Evolutionary conservation across 2,329 filamentous ascomycete genomes (phyloP), one percentile per base, ranked within the genome.

Genomic region (Calonectria pseudoturangicola): DNA sequence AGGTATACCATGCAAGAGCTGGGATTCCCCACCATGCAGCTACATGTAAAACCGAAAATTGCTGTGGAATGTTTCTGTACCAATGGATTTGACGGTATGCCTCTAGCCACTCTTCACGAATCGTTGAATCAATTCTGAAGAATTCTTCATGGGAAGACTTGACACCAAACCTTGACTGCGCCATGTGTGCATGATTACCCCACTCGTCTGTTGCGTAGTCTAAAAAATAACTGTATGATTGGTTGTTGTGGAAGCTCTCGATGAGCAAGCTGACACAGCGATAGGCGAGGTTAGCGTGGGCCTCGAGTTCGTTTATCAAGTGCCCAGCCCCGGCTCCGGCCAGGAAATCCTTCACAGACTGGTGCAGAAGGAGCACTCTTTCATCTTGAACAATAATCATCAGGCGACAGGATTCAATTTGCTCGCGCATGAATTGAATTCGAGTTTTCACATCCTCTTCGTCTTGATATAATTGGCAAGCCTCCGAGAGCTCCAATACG

Each of bases 341-440:
- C 25, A 77, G 64, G 39, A 58, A 77, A 16, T 77, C 76, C 18
- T 69, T 76, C 0, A 76, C 68, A 27, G 74, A 77, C 25, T 75
- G 60, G 13, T 75, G 74, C 8, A 76, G 51, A 1, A 77, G 28
- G 12, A 75, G 67, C 3, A 77, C 72, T 48, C 54, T 68, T 13
- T 73, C 66, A 13, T 72, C 74, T 47, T 75, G 72, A 28, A 75
- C 65, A 9, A 75, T 36, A 1, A 75, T 56, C 63, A 75, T 71
- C 7, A 76, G 39, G 16, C 73, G 74, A 62, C 73, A 77, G 21
- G 70, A 68, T 6, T 25, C 65, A 7, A 77, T 65, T 16, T 71
- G 36, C 2, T 76, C 74, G 8, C 45, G 25, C 3, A 47, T 74
- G 54, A 71, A 77, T 45, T 74, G 73, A 5, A 68, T 45, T 7